Evolutionary conservation across 208 protist species (phyloP).

Genomic region (Trypanosoma avium): DNA sequence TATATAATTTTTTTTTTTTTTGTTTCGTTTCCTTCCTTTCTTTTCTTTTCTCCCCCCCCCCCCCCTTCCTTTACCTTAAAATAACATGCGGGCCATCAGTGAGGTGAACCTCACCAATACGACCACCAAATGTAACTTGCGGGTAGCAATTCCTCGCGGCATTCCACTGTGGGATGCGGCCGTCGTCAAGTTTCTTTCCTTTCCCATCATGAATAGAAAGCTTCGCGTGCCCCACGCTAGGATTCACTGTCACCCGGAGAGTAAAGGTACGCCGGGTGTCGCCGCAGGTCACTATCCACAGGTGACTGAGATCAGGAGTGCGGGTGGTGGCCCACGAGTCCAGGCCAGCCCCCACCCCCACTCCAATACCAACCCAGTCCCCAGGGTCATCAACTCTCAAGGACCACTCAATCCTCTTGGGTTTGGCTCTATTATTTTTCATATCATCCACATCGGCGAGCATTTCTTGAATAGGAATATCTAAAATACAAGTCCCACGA

Average conservation of each 20-base stretch:
- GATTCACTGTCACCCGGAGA: slow-evolving; percentile 53
- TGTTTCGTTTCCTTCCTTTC: too few species aligned
- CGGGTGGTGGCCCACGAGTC: slow-evolving; percentile 49
- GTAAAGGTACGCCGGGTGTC: slow-evolving; percentile 36
- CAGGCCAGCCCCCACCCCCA: slow-evolving; percentile 73
- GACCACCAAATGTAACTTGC: slow-evolving; percentile 84
- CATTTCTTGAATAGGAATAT: slow-evolving; percentile 63
- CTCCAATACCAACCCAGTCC: slow-evolving; percentile 86
- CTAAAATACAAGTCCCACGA: slow-evolving; percentile 70
- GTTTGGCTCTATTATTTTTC: slow-evolving; percentile 18
- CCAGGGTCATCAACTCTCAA: slow-evolving; percentile 75
- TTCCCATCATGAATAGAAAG: slow-evolving; percentile 70
- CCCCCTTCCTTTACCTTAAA: slow-evolving; percentile 8
- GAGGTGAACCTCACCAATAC: slow-evolving; percentile 65
- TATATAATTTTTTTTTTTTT: slow-evolving; percentile 1
- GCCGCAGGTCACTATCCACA: slow-evolving; percentile 73
- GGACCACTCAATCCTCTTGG: slow-evolving; percentile 49
- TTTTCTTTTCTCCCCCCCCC: too few species aligned
- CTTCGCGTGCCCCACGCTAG: slow-evolving; percentile 61
- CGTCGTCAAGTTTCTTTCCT: slow-evolving; percentile 72
- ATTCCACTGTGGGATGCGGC: slow-evolving; percentile 83
- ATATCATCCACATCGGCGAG: slow-evolving; percentile 29
- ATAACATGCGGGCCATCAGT: slow-evolving; percentile 53
- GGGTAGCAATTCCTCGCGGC: slow-evolving; percentile 63
- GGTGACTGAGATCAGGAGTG: slow-evolving; percentile 71